Evolutionary conservation across 441 rosid species (phyloP).

Genomic region (Theobroma grandiflorum): DNA sequence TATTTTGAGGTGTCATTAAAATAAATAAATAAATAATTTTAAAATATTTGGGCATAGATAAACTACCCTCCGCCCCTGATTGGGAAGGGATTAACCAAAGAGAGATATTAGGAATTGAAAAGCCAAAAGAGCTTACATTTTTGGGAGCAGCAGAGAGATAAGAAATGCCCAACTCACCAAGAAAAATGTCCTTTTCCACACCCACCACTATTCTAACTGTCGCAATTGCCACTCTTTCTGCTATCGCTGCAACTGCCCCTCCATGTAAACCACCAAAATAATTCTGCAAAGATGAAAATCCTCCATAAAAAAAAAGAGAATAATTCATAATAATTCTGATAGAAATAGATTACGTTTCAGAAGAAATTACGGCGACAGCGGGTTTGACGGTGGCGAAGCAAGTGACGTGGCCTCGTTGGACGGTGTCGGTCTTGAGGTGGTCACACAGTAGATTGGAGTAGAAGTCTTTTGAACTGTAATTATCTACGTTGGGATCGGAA

Average conservation of each 20-base stretch:
- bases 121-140: conserved; percentile 40
- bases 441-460: conserved; percentile 57
- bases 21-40: too few species aligned
- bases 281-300: conserved; percentile 49
- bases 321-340: neutral
- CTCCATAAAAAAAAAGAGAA: neutral
- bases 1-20: too few species aligned
- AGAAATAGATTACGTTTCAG: neutral
- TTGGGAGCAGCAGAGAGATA: conserved; percentile 69
- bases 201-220: conserved; percentile 70
- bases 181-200: conserved; percentile 67
- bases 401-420: conserved; percentile 69
- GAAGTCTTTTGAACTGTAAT: conserved; percentile 43
- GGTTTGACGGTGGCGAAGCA: conserved; percentile 70
- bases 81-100: neutral
- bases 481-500: conserved; percentile 38
- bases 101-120: neutral
- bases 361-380: conserved; percentile 48
- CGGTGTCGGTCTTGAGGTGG: conserved; percentile 46
- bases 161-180: conserved; percentile 75
- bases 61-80: neutral
- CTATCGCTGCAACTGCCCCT: conserved; percentile 73
- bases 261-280: conserved; percentile 69
- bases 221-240: conserved; percentile 71
- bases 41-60: too few species aligned